Evolutionary conservation across 768 basidiomycete species (phyloP).

Genomic region (Agaricus subrufescens): DNA sequence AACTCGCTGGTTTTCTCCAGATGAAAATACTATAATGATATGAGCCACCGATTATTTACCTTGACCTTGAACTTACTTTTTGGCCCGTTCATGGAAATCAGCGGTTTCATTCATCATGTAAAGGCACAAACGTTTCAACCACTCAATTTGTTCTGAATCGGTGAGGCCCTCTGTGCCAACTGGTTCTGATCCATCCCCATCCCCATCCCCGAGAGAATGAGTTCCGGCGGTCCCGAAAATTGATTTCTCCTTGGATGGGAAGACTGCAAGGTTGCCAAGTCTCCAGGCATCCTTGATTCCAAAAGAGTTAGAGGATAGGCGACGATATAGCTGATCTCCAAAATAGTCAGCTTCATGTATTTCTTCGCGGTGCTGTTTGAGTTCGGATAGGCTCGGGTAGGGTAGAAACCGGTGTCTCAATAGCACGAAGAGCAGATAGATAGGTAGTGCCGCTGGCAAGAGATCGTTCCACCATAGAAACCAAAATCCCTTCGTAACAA

Average conservation of each 20-base stretch:
- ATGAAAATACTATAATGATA: constrained; percentile 47
- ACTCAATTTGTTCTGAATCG: constrained; percentile 32
- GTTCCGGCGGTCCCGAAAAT: neutral
- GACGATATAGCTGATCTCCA: constrained; percentile 41
- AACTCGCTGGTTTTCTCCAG: constrained; percentile 56
- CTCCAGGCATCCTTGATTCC: constrained; percentile 52
- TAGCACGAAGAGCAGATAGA: constrained; percentile 44
- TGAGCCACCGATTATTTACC: neutral
- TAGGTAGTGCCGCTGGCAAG: constrained; percentile 46
- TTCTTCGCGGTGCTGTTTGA: constrained; percentile 47
- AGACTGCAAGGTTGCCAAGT: constrained; percentile 33
- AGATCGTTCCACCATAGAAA: constrained; percentile 56
- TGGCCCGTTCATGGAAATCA: constrained; percentile 59
- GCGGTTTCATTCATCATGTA: constrained; percentile 41
- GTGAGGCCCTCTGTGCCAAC: constrained; percentile 26
- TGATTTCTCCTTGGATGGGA: constrained; percentile 31
- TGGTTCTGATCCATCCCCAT: constrained; percentile 1
- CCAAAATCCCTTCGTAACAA: constrained; percentile 49
- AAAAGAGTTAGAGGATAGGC: constrained; percentile 42
- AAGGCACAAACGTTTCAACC: constrained; percentile 38
- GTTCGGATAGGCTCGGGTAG: constrained; percentile 50
- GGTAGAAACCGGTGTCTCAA: constrained; percentile 43
- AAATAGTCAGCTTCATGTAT: constrained; percentile 47
- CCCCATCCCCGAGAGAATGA: too few species aligned
- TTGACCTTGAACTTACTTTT: constrained; percentile 41